Percentiles rank a stretch among this genome's conserved stretches.
These are phyloP conservation scores for Xenosphaeropsis pyriputrescens DNA, from an alignment of 2,329 filamentous ascomycete species.

Conservation along the genomic window DNA sequence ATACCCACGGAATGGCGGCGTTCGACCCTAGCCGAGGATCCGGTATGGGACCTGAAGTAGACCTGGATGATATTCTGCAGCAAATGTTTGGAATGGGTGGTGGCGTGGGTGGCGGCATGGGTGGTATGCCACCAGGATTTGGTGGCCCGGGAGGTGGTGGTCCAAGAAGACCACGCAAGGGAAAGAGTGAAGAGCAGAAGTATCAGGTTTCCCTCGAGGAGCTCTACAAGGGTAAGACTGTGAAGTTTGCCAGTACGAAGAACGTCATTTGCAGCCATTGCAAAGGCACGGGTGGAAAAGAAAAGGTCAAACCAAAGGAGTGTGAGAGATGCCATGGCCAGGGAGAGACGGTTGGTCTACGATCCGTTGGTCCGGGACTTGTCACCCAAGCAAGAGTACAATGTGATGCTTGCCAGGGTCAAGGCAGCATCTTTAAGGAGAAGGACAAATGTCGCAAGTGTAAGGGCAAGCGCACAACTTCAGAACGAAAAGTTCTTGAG, in stretches of 20 bases:
- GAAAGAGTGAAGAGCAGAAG: conserved; percentile 73
- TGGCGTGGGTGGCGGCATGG: conserved; percentile 22
- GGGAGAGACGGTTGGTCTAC: conserved; percentile 63
- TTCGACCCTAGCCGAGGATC: conserved; percentile 66
- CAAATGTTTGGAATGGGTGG: conserved; percentile 82
- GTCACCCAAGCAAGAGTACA: conserved; percentile 66
- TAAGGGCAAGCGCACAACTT: conserved; percentile 78
- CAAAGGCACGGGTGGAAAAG: conserved; percentile 81
- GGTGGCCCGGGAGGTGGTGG: conserved; percentile 18
- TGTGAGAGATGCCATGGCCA: conserved; percentile 77
- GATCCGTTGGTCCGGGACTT: conserved; percentile 75
- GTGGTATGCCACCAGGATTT: conserved; percentile 21
- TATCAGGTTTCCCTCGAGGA: conserved; percentile 90
- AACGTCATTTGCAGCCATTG: conserved; percentile 79
- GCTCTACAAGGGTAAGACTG: conserved; percentile 96
- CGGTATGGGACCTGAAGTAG: conserved; percentile 50
- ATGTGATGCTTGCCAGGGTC: conserved; percentile 73
- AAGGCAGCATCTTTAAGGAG: conserved; percentile 79
- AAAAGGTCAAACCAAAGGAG: conserved; percentile 70
- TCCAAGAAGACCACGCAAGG: conserved; percentile 50
- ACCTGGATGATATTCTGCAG: conserved; percentile 82
- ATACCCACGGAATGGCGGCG: conserved; percentile 87
- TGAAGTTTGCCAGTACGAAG: conserved; percentile 92
- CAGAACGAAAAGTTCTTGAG: conserved; percentile 88
- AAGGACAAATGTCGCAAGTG: conserved; percentile 99